Evolutionary conservation across 371 early-diverging fungal genomes (phyloP).

Genomic region (Apophysomyces variabilis): DNA sequence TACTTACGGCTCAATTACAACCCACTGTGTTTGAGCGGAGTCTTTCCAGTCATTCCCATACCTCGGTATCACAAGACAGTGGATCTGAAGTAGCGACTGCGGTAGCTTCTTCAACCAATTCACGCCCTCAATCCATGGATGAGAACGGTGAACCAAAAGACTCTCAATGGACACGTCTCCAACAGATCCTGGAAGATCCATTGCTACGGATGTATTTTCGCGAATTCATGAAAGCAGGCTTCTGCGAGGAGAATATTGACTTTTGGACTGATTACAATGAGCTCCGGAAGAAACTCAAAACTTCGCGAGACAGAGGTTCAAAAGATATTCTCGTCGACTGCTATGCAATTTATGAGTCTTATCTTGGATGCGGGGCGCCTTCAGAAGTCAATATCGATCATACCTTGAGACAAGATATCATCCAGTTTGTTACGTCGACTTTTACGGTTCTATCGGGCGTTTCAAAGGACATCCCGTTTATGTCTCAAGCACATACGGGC

Average conservation of each 20-base stretch:
- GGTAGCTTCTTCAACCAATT: not conserved
- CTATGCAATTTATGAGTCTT: conserved; percentile 60
- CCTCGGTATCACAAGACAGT: conserved; percentile 5
- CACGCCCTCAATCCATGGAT: conserved; percentile 2
- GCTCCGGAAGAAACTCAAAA: conserved; percentile 30
- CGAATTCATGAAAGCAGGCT: conserved; percentile 61
- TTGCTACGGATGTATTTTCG: conserved; percentile 61
- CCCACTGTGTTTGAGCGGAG: not conserved
- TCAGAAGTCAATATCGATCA: conserved; percentile 64
- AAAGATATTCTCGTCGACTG: conserved; percentile 51
- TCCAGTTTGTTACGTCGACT: conserved; percentile 33
- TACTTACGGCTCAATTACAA: not conserved
- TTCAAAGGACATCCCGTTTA: conserved; percentile 20
- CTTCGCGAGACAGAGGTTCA: conserved; percentile 16
- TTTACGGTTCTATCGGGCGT: conserved; percentile 24
- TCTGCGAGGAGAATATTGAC: conserved; percentile 75
- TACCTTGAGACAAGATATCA: conserved; percentile 44
- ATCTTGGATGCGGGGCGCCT: conserved; percentile 50
- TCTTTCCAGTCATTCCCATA: not conserved
- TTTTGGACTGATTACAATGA: conserved; percentile 65
- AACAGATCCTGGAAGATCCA: conserved; percentile 60
- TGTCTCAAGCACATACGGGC: conserved; percentile 15
- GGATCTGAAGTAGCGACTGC: not conserved
- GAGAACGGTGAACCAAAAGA: conserved; percentile 33
- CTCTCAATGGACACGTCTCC: conserved; percentile 59